Evolutionary conservation across 768 basidiomycete species (phyloP).

Genomic region (Daedaleopsis sinensis): DNA sequence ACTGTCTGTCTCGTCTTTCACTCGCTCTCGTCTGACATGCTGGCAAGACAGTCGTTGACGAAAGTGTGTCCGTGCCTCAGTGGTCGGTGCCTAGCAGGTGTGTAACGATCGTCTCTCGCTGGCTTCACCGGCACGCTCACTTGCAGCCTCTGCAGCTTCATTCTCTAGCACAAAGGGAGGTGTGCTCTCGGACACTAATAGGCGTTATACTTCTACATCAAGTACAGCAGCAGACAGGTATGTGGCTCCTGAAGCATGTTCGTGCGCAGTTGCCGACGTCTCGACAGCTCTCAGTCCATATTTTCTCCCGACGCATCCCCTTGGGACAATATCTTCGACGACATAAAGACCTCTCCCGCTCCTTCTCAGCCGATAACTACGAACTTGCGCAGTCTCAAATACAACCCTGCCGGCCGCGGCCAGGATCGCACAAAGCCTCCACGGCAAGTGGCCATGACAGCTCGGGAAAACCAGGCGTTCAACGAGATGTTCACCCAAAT

Average conservation of each 20-base stretch:
- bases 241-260: too few relatives aligned
- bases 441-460: slow-evolving; percentile 59
- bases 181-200: not conserved
- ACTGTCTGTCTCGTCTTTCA: not conserved
- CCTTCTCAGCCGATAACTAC: slow-evolving; percentile 23
- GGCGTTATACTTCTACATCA: not conserved
- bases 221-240: too few relatives aligned
- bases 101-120: not conserved
- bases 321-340: slow-evolving; percentile 59
- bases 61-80: slow-evolving; percentile 17
- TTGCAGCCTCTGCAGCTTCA: slow-evolving; percentile 1
- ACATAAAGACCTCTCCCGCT: slow-evolving; percentile 36
- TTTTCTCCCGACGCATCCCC: slow-evolving; percentile 36
- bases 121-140: not conserved
- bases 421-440: slow-evolving; percentile 34
- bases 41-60: slow-evolving; percentile 3
- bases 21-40: not conserved
- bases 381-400: slow-evolving; percentile 17
- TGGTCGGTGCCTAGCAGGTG: slow-evolving; percentile 14
- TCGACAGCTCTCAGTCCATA: slow-evolving; percentile 24
- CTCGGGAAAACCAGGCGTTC: slow-evolving; percentile 65
- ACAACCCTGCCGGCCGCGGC: not conserved
- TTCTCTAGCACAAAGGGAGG: not conserved
- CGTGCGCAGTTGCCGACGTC: not conserved
- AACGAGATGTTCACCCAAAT: slow-evolving; percentile 77